Conservation (phyloP, 768 basidiomycete genomes). For the Auriscalpium orientale region DNA sequence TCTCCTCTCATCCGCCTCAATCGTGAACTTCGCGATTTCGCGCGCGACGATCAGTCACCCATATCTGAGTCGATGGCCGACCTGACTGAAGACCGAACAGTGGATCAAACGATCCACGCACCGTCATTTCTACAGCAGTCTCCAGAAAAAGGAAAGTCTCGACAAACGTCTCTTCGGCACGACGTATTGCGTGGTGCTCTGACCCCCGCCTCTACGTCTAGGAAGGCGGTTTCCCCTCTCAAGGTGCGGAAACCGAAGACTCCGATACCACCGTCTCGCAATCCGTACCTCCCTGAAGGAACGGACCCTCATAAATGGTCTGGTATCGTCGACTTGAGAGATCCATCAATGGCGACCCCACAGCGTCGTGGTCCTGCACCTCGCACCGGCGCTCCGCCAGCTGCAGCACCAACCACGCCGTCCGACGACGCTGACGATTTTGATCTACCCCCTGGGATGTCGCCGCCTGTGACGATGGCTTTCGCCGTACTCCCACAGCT, state of each 20-base stretch:
- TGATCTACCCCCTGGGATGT: constrained; percentile 47
- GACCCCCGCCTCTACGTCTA: constrained; percentile 5
- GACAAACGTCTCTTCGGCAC: constrained; percentile 27
- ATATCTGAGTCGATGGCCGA: constrained; percentile 16
- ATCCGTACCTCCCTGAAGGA: constrained; percentile 53
- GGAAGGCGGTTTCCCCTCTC: constrained; percentile 37
- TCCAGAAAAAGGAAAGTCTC: constrained; percentile 23
- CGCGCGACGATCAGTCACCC: constrained; percentile 31
- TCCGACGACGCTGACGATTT: constrained; percentile 33
- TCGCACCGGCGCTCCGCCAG: no score
- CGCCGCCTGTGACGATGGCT: constrained; percentile 41
- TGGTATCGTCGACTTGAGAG: constrained; percentile 66
- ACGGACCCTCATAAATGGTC: constrained; percentile 51
- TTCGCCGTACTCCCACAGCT: constrained; percentile 26
- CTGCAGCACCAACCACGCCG: constrained; percentile 1
- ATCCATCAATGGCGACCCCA: constrained; percentile 43
- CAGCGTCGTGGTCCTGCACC: constrained; percentile 15
- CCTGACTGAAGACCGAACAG: constrained; percentile 10
- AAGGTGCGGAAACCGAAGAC: constrained; percentile 52
- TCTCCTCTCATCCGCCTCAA: constrained; percentile 65
- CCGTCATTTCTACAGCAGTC: neutral
- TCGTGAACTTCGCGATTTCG: constrained; percentile 51
- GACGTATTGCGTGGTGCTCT: constrained; percentile 12
- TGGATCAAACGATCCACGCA: neutral
- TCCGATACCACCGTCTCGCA: constrained; percentile 44